Evolutionary conservation across 225 moss, liverwort and hornwort species (phyloP).

Genomic region (Marchantia polymorpha): DNA sequence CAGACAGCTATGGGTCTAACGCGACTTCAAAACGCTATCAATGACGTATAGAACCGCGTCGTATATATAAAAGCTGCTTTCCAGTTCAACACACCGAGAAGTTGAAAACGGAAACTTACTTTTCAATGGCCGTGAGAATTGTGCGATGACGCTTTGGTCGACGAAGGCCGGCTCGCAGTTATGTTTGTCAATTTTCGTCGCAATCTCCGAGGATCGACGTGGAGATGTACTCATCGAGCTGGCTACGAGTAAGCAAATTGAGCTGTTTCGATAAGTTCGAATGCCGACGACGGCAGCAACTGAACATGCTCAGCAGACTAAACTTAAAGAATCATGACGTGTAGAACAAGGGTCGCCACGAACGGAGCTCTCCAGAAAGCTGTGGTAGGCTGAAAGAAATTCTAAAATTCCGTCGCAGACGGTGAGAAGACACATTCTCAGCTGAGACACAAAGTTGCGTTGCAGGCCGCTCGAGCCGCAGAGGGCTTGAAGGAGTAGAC

Average conservation of each 20-base stretch:
- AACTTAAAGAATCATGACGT: background rate
- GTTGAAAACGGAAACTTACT: background rate
- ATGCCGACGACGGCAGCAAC: too few species aligned
- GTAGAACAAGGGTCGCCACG: background rate
- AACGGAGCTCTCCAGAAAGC: background rate
- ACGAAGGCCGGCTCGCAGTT: background rate
- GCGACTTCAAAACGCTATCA: too few species aligned
- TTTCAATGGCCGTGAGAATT: background rate
- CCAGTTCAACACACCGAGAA: background rate
- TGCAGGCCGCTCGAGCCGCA: background rate
- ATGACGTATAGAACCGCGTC: background rate
- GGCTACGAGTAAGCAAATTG: too few species aligned
- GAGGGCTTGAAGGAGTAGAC: background rate
- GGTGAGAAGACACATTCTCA: background rate
- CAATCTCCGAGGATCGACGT: too few species aligned
- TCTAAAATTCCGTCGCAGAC: background rate
- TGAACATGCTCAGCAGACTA: background rate
- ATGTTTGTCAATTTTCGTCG: background rate
- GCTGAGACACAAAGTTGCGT: background rate
- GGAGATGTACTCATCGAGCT: too few species aligned
- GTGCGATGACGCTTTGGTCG: background rate
- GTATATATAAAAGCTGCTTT: background rate
- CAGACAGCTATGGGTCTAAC: too few species aligned
- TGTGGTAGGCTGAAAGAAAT: background rate
- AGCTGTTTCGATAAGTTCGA: too few species aligned